Conservation (phyloP, 257 asterid genomes). For the Leptodermis oblonga region DNA sequence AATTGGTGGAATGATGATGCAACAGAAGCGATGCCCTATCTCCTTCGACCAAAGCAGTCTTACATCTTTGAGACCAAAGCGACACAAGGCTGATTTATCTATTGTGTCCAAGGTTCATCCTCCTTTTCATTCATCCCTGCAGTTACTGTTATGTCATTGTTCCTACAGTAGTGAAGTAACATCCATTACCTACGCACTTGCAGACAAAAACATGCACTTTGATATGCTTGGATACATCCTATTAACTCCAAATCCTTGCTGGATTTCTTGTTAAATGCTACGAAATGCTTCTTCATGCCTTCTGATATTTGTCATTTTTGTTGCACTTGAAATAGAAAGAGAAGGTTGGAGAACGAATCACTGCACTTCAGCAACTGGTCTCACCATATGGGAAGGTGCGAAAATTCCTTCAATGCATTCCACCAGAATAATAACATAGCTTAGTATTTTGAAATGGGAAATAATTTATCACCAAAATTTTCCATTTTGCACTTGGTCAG, state of each 20-base stretch:
- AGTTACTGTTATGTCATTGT: not conserved
- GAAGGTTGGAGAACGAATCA: constrained; percentile 69
- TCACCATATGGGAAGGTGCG: constrained; percentile 93
- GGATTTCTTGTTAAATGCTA: not conserved
- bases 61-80: constrained; percentile 55
- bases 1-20: constrained; percentile 59
- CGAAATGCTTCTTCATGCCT: not conserved
- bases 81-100: constrained; percentile 52
- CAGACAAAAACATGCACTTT: not conserved
- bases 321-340: constrained; percentile 73
- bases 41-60: constrained; percentile 54
- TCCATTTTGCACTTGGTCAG: too few species aligned
- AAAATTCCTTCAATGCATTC: not conserved
- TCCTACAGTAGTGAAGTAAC: not conserved
- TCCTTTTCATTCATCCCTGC: not conserved
- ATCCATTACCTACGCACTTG: not conserved
- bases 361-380: constrained; percentile 90
- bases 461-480: not conserved
- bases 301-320: not conserved
- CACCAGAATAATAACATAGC: not conserved
- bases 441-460: not conserved
- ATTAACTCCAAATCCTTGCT: not conserved
- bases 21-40: constrained; percentile 61
- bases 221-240: not conserved
- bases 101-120: constrained; percentile 67